Evolutionary conservation across 2,329 filamentous ascomycete species (phyloP).

Genomic region (Cladorrhinum sp.): DNA sequence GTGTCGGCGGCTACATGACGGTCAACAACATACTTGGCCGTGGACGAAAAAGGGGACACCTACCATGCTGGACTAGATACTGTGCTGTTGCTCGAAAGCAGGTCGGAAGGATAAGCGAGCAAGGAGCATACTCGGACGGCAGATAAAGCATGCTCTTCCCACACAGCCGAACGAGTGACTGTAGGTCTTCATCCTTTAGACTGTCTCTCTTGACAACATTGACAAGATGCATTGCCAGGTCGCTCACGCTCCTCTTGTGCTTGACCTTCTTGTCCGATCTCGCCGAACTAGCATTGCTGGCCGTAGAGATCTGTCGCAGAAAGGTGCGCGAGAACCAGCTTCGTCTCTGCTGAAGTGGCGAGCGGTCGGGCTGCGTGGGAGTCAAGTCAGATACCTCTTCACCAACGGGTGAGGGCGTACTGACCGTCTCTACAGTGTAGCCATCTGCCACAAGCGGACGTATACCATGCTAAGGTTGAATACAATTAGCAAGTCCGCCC

Average conservation of each 20-base stretch:
- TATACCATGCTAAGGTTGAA: constrained; percentile 52
- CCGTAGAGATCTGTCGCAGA: constrained; percentile 29
- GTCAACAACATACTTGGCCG: constrained; percentile 19
- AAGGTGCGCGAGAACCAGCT: constrained; percentile 35
- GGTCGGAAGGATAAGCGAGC: constrained; percentile 58
- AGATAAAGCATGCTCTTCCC: constrained; percentile 62
- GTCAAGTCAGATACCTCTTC: constrained; percentile 2
- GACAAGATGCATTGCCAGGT: constrained; percentile 48
- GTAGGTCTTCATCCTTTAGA: constrained; percentile 50
- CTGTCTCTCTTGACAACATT: constrained; percentile 43
- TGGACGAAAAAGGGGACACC: constrained; percentile 18
- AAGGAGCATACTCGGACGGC: constrained; percentile 55
- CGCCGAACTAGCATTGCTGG: constrained; percentile 28
- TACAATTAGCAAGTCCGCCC: constrained; percentile 50
- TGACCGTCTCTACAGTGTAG: constrained; percentile 35
- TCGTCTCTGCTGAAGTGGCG: constrained; percentile 19
- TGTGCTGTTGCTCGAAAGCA: constrained; percentile 66
- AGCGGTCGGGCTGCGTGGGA: constrained; percentile 13
- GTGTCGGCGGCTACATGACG: constrained; percentile 38
- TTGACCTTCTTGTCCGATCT: constrained; percentile 32
- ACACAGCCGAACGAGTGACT: constrained; percentile 59
- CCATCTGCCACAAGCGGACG: constrained; percentile 39
- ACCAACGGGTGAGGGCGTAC: constrained; percentile 19
- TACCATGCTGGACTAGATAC: constrained; percentile 59
- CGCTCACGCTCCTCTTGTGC: constrained; percentile 54